phyloP scores from a whole-genome alignment of 352 stramenopile species.

The Thraustotheca clavata region DNA sequence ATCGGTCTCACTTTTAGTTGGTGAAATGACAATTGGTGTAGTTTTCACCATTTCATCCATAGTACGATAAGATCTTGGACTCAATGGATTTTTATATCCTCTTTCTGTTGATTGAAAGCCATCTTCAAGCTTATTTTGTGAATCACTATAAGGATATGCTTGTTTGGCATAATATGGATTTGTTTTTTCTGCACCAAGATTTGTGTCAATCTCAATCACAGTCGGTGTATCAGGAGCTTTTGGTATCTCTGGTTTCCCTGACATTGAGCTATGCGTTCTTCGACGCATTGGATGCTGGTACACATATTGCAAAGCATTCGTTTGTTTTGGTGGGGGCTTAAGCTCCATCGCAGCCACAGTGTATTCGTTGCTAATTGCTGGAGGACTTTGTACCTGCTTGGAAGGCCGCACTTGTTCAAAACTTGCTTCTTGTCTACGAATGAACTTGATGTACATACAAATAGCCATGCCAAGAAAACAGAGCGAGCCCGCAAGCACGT shows the following conservation, averaged over 20 bases:
- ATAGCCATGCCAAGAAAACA: conserved; percentile 82
- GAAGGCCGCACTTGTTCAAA: conserved; percentile 29
- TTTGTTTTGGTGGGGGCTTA: background rate
- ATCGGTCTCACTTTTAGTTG: conserved; percentile 12
- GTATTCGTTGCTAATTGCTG: background rate
- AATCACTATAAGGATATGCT: background rate
- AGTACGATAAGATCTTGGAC: background rate
- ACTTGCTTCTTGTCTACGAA: conserved; percentile 57
- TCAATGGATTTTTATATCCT: background rate
- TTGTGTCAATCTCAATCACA: background rate
- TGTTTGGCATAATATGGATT: conserved; percentile 1
- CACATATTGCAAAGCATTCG: conserved; percentile 1
- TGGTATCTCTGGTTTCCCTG: conserved; percentile 15
- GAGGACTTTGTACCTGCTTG: conserved; percentile 14
- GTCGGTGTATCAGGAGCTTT: background rate
- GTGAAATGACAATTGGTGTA: background rate
- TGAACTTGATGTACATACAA: conserved; percentile 85
- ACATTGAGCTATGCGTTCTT: conserved; percentile 58
- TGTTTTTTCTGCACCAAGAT: background rate
- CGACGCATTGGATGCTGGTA: conserved; percentile 69
- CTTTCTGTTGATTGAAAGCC: background rate
- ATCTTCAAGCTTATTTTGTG: background rate
- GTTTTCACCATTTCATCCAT: background rate
- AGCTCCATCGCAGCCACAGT: background rate
- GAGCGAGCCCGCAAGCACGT: conserved; percentile 76